These are phyloP conservation scores for Apophysomyces ossiformis DNA, from an alignment of 371 early-diverging fungal species.

Conservation along the genomic window DNA sequence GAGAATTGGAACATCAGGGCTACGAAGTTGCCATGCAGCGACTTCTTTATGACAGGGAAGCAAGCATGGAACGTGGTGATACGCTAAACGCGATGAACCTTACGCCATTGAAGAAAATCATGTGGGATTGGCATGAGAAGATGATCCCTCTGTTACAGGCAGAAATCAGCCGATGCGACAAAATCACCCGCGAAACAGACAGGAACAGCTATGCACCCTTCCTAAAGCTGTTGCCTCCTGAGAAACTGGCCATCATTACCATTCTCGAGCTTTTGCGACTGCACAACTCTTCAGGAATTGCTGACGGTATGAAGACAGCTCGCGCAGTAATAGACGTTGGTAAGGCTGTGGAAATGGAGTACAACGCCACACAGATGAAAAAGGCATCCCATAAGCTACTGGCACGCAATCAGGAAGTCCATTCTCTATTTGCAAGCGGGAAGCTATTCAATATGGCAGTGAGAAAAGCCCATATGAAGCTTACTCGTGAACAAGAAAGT, in stretches of 20 bases:
- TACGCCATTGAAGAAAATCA: conserved; percentile 57
- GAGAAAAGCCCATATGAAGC: conserved; percentile 68
- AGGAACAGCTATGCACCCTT: conserved; percentile 73
- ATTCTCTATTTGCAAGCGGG: conserved; percentile 68
- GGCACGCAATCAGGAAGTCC: conserved; percentile 51
- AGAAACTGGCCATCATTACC: conserved; percentile 83
- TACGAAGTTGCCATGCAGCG: conserved; percentile 78
- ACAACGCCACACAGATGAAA: conserved; percentile 78
- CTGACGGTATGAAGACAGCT: conserved; percentile 69
- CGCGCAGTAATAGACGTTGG: conserved; percentile 74
- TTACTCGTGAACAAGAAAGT: conserved; percentile 48
- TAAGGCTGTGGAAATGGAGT: conserved; percentile 82
- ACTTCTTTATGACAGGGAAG: conserved; percentile 63
- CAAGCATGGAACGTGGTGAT: conserved; percentile 60
- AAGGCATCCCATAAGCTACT: conserved; percentile 33
- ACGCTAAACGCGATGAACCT: conserved; percentile 57
- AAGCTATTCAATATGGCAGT: conserved; percentile 82
- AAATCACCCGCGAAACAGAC: conserved; percentile 20
- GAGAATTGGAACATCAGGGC: conserved; percentile 85
- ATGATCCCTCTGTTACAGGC: conserved; percentile 68
- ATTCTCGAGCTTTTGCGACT: conserved; percentile 81
- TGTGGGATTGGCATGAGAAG: conserved; percentile 81
- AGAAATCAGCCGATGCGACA: conserved; percentile 60
- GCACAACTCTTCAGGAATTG: conserved; percentile 61
- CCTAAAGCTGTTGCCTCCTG: conserved; percentile 72